Conservation (phyloP, 805 yeast genomes). For the Priceomyces medius region DNA sequence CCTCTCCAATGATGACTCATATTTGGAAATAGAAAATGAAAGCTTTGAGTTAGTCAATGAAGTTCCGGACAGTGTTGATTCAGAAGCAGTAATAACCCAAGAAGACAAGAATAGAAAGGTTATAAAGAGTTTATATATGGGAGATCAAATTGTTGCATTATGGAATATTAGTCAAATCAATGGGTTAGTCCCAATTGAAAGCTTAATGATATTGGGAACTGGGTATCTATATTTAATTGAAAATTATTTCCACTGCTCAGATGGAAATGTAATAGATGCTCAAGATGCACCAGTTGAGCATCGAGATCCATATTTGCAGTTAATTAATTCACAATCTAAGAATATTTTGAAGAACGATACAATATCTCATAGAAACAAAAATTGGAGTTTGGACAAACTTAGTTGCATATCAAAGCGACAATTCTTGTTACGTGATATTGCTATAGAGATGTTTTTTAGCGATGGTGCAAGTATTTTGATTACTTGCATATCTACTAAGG, state of each 20-base stretch:
- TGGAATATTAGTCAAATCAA: conserved; percentile 75
- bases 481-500: conserved; percentile 54
- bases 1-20: conserved; percentile 15
- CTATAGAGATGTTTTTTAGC: conserved; percentile 71
- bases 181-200: conserved; percentile 77
- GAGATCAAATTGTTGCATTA: conserved; percentile 67
- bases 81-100: conserved; percentile 18
- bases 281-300: conserved; percentile 60
- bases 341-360: conserved; percentile 22
- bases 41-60: conserved; percentile 47
- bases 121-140: conserved; percentile 61
- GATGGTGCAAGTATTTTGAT: conserved; percentile 71
- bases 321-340: conserved; percentile 53
- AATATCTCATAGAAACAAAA: conserved; percentile 45
- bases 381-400: conserved; percentile 62
- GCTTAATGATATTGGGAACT: conserved; percentile 68
- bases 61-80: conserved; percentile 21
- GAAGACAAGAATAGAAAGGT: conserved; percentile 77
- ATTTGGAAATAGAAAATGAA: conserved; percentile 19
- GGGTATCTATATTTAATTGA: conserved; percentile 66
- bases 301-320: conserved; percentile 67
- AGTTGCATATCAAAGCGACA: conserved; percentile 71
- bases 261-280: conserved; percentile 57
- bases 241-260: conserved; percentile 59
- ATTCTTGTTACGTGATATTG: conserved; percentile 76